Percentiles rank a stretch among this genome's conserved stretches.
These are phyloP conservation scores for Arthonia radiata DNA, from an alignment of 495 filamentous ascomycete genomes.

Conservation along the genomic window DNA sequence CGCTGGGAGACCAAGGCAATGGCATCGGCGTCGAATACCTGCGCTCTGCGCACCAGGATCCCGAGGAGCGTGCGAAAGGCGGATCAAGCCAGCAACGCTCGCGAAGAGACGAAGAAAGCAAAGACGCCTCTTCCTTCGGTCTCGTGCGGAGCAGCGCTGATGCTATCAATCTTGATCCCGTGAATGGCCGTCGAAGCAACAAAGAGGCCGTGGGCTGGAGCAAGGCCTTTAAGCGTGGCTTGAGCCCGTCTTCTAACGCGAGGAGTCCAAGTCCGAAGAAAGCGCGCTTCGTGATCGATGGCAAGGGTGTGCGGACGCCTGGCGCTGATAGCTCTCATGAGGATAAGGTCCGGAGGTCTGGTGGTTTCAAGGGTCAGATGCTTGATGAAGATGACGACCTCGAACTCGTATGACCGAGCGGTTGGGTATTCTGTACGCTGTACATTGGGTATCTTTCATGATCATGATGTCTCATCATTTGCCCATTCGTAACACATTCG, in stretches of 20 bases:
- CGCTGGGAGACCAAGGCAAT: conserved; percentile 35
- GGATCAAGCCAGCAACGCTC: conserved; percentile 7
- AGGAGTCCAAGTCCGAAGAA: conserved; percentile 13
- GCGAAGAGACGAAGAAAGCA: conserved; percentile 6
- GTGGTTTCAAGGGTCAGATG: conserved; percentile 5
- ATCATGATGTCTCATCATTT: no score
- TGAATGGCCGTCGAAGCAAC: conserved; percentile 37
- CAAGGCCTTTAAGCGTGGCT: conserved; percentile 10
- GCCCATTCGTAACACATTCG: no score
- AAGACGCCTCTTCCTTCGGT: conserved; percentile 27
- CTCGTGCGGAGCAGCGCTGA: conserved; percentile 28
- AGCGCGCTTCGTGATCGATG: conserved; percentile 13
- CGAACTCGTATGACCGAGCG: conserved; percentile 18
- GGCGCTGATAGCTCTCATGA: conserved; percentile 15
- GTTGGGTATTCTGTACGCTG: no score
- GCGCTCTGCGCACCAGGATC: conserved; percentile 10
- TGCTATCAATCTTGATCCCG: conserved; percentile 42
- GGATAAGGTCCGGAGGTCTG: background rate
- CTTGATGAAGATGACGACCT: conserved; percentile 16
- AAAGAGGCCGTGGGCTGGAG: conserved; percentile 15
- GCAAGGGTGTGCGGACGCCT: conserved; percentile 17
- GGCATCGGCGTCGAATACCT: conserved; percentile 62
- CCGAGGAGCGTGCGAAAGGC: background rate
- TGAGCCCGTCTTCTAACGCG: conserved; percentile 5
- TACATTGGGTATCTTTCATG: no score